These are phyloP conservation scores for Emericellopsis atlantica DNA, from an alignment of 2,329 filamentous ascomycete genomes.

Conservation along the genomic window DNA sequence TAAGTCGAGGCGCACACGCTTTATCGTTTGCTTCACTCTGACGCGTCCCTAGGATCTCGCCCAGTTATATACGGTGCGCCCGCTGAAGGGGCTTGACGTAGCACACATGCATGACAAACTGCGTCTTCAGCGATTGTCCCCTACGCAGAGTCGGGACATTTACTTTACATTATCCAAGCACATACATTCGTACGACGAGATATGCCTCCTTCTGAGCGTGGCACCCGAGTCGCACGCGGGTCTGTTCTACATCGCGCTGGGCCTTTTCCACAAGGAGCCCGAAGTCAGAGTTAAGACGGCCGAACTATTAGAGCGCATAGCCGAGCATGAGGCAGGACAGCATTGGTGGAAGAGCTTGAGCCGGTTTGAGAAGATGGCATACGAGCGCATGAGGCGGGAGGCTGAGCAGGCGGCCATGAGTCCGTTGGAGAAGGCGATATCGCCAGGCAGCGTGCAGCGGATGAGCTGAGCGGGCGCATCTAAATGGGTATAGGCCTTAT, in stretches of 20 bases:
- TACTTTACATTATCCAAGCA: slow-evolving; percentile 70
- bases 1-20: slow-evolving; percentile 16
- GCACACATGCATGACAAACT: slow-evolving; percentile 89
- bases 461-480: slow-evolving; percentile 18
- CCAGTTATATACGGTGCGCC: slow-evolving; percentile 49
- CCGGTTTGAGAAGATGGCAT: slow-evolving; percentile 79
- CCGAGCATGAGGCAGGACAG: slow-evolving; percentile 77
- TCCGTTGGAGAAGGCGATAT: not conserved
- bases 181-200: slow-evolving; percentile 71
- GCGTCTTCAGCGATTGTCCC: slow-evolving; percentile 65
- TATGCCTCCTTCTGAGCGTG: slow-evolving; percentile 71
- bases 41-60: slow-evolving; percentile 41
- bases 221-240: slow-evolving; percentile 78
- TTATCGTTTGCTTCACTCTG: not conserved
- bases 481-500: not conserved
- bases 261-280: slow-evolving; percentile 78
- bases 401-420: not conserved
- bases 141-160: slow-evolving; percentile 67
- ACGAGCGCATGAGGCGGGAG: slow-evolving; percentile 57
- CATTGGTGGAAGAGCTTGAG: slow-evolving; percentile 87
- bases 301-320: slow-evolving; percentile 69
- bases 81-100: slow-evolving; percentile 72
- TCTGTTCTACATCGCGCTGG: slow-evolving; percentile 81
- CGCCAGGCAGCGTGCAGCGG: slow-evolving; percentile 10
- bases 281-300: slow-evolving; percentile 69